Percentiles rank a stretch among this genome's conserved stretches.
phyloP scores from a whole-genome alignment of 257 asterid genomes.

The Paulownia fortunei region DNA sequence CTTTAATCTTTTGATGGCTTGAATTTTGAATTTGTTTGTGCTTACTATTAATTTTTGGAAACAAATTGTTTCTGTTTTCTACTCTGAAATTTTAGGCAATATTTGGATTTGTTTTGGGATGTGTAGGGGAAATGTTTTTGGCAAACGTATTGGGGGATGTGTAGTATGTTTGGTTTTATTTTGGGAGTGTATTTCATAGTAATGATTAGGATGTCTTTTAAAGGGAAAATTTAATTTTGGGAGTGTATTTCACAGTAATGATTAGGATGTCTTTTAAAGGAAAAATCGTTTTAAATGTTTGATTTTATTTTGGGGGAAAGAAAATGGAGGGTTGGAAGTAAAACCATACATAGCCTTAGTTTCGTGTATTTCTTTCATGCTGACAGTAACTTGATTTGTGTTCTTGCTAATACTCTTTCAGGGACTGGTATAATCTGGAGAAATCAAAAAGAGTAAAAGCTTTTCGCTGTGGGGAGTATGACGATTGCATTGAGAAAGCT shows the following conservation, averaged over 20 bases:
- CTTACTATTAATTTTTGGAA: not conserved
- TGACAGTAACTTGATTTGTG: not conserved
- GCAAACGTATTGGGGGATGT: not conserved
- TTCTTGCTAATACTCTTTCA: constrained; percentile 38
- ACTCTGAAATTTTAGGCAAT: not conserved
- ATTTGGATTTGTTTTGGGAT: too few species aligned
- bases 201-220: too few species aligned
- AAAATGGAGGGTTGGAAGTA: too few species aligned
- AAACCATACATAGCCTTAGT: too few species aligned
- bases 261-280: too few species aligned
- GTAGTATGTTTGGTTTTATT: not conserved
- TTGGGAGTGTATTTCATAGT: too few species aligned
- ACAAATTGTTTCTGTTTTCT: not conserved
- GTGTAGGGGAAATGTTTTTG: not conserved
- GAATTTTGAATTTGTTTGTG: not conserved
- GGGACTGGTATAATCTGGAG: constrained; percentile 97
- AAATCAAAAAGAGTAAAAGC: constrained; percentile 86
- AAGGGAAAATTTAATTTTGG: too few species aligned
- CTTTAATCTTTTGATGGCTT: not conserved
- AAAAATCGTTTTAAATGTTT: too few species aligned
- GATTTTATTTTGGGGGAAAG: too few species aligned
- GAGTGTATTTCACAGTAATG: too few species aligned
- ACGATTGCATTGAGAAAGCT: constrained; percentile 80
- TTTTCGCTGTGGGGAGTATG: constrained; percentile 90
- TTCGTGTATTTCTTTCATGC: not conserved